Base-by-base conservation (phyloP, 768 basidiomycete species). In the Russula lepida region DNA sequence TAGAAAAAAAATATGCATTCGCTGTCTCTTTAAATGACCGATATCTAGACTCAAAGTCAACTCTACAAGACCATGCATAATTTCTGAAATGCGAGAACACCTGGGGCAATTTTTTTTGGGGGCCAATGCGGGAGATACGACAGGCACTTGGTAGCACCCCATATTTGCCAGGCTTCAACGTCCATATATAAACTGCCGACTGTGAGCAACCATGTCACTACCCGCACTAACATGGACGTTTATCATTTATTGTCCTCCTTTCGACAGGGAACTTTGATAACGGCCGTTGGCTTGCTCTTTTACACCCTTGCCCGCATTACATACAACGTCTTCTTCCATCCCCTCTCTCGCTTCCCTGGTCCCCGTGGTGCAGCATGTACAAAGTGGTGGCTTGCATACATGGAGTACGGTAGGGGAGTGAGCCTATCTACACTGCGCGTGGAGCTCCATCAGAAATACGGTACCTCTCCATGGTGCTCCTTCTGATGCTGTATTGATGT, bases 341-440 rank as follows among this genome's bases (percentile, higher is more conserved):
- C 61, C 2, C 56, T 62, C 23, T 23, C 61, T 6, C 44, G 21
- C 35, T 62, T 62, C 43, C 61, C 61, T 6, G 61, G 61, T 17
- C 56, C 61, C 7, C 56, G 50, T 7, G 50, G 56, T 9, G 61
- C 61, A 0, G 61, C 56, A 27, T 53, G 56, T 27, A 58, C 56
- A 21, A 62, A 44, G 2, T 33, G 27, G 44, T 62, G 61, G 61
- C 61, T 62, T 19, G 61, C 61, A 7, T 62, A 62, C 37, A 62
- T 53, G 51, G 21, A 58, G 6, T 35, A 53, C 21, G 49, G 23
- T n/a, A 58, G 19, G 35, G 44, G 44, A 9, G 41, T 62, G 35
- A 58, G 51, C 19, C 44, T 62, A 19, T n/a, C 51, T 15, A 51
- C 52, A 17, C 23, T 62, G 4, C 61, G 61, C 28, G 2, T 5